Conservation (phyloP, 2,329 filamentous ascomycete species). For the Emergomyces pasteurianus region DNA sequence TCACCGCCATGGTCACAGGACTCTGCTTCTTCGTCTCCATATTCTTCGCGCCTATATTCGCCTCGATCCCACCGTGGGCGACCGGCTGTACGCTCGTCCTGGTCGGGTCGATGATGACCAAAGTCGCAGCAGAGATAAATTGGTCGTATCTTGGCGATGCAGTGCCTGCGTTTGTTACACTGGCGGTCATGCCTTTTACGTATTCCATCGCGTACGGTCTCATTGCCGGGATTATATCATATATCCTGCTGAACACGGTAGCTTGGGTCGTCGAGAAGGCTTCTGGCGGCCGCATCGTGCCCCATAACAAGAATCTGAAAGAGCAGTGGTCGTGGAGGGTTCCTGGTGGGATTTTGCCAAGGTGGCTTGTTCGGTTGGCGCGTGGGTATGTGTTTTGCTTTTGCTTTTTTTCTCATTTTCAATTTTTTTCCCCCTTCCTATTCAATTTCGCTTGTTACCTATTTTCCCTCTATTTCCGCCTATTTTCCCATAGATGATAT, state of each 20-base stretch:
- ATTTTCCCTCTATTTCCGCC: neutral
- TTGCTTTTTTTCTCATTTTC: neutral
- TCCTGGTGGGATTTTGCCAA: slow-evolving; percentile 61
- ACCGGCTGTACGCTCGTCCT: slow-evolving; percentile 80
- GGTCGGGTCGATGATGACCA: slow-evolving; percentile 78
- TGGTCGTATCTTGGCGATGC: slow-evolving; percentile 78
- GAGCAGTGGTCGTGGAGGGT: slow-evolving; percentile 72
- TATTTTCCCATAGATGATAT: neutral
- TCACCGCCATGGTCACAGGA: slow-evolving; percentile 70
- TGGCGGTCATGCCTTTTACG: slow-evolving; percentile 78
- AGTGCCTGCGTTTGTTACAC: slow-evolving; percentile 71
- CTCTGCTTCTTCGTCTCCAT: slow-evolving; percentile 77
- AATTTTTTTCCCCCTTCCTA: neutral
- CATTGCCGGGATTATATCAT: slow-evolving; percentile 66
- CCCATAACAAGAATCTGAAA: slow-evolving; percentile 62
- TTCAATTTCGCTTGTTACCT: no score
- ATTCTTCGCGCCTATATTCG: slow-evolving; percentile 85
- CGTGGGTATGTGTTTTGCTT: slow-evolving; percentile 32
- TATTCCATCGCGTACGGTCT: slow-evolving; percentile 82
- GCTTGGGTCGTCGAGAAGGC: slow-evolving; percentile 57
- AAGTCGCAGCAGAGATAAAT: slow-evolving; percentile 70
- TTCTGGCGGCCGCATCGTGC: slow-evolving; percentile 58
- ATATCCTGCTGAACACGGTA: slow-evolving; percentile 60
- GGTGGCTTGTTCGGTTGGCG: slow-evolving; percentile 54
- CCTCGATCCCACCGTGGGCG: slow-evolving; percentile 79